Base-by-base conservation (phyloP, 306 rosid genomes). In the Trichosanthes truncata region DNA sequence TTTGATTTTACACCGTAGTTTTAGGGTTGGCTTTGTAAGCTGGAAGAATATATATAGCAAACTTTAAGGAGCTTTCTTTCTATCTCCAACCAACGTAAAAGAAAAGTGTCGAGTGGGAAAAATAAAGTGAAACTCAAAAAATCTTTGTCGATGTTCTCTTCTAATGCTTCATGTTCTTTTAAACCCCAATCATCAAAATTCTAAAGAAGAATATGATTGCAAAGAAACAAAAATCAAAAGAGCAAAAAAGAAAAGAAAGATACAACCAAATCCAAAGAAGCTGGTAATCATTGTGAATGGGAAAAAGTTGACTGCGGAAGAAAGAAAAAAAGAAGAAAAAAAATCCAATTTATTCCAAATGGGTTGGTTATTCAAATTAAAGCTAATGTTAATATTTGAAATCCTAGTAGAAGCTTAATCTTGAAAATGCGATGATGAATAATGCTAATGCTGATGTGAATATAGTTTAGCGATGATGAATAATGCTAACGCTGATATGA, bases 181-280 rank as follows among this genome's bases (percentile, higher is more conserved):
- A 38, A 36, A 36, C 17, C 6, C 49, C 14, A 62, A 38, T 66
- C 48, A 66, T 66, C 36, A 33, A 65, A 66, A 66, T 33, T 66
- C 48, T 36, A 68, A 68, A 68, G 75, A 68, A 68, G 51, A 68
- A 38, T 40, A 68, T 68, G 75, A 68, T 68, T 40, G 33, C 52
- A 68, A 68, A 40, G 51, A 62, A 68, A 40, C 52, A 68, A 40
- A 68, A 68, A 40, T 68, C 29, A 66, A 66, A 66, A 35, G 73
- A 63, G 71, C 41, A 20, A 67, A 36, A 40, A 40, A 68, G 51
- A 68, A 68, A 66, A 38, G 25, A 10, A 29, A 67, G 17, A 49
- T 49, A 18, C 21, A 38, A 66, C 12, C 63, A 75, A 20, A 36
- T 9, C 9, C 46, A 40, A 60, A 59, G 35, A 78, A 41, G 20